Percentiles rank a stretch among this genome's conserved stretches.
phyloP scores from a whole-genome alignment of 306 rosid species.

The Bauhinia variegata region DNA sequence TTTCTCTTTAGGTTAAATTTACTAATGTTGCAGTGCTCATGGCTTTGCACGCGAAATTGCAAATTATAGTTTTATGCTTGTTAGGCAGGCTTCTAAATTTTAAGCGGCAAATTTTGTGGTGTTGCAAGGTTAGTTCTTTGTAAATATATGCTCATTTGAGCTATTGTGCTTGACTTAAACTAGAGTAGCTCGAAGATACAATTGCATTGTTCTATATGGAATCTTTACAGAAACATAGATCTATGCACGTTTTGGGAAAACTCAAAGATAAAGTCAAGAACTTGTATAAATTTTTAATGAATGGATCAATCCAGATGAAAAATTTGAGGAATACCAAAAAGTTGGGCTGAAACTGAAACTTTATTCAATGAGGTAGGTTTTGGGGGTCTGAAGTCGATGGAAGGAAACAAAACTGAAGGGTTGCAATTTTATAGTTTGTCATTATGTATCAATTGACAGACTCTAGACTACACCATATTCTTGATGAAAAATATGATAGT shows the following conservation, averaged over 20 bases:
- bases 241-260: not conserved
- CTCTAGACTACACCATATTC: not conserved
- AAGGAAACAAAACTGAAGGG: conserved; percentile 16
- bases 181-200: conserved; percentile 12
- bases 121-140: conserved; percentile 17
- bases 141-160: conserved; percentile 1
- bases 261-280: conserved; percentile 1
- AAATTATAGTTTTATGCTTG: conserved; percentile 29
- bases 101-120: conserved; percentile 7
- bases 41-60: conserved; percentile 18
- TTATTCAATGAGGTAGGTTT: conserved; percentile 28
- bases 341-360: conserved; percentile 10
- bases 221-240: conserved; percentile 5
- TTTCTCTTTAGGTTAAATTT: conserved; percentile 17
- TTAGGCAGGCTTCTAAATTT: conserved; percentile 19
- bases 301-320: conserved; percentile 21
- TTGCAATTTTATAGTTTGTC: conserved; percentile 11
- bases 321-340: not conserved
- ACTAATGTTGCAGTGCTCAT: conserved; percentile 28
- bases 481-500: conserved; percentile 13
- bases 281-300: conserved; percentile 7
- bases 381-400: conserved; percentile 12
- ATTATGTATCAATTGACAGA: conserved; percentile 18
- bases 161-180: conserved; percentile 26
- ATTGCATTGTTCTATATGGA: conserved; percentile 13